Base-by-base conservation (phyloP, 2,329 filamentous ascomycete species). In the Cryphonectria naterciae region DNA sequence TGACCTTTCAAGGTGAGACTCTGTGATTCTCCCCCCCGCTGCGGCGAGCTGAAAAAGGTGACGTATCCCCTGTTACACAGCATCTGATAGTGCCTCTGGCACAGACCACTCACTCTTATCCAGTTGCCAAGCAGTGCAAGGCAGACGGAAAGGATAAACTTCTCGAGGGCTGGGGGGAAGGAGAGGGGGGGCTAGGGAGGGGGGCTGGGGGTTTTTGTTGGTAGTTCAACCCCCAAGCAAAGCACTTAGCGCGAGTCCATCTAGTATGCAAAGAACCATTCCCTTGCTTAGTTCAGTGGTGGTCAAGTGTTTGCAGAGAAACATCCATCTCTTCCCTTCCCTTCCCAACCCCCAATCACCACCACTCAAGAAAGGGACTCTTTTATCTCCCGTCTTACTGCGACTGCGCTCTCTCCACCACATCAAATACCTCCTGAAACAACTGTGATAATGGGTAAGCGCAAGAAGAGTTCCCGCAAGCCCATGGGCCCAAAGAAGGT, bases 391-490 rank as follows among this genome's bases (percentile, higher is more conserved):
- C 25, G 19, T 22, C 19, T 5, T 22, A 62, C 35, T 41, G 60
- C 35, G 15, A 58, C 54, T 19, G 25, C 28, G 10, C 28, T 8
- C 25, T 52, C 25, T 52, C 49, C 1, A 7, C 37, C 2, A 54
- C 37, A 52, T 39, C 58, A 61, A 15, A 28, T 46, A 66, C 37
- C 56, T 56, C 25, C 25, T 39, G 58, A 10, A 66, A 13, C 37
- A 46, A 28, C 10, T 39, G 58, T 68, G 75, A 79, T 65, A 63
- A 86, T 94, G 95, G 95, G 95, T 74, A 98, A 98, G 87, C 93
- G 95, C 81, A 98, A 97, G 88, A 97, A 96, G 87, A 92, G 92
- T 37, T 92, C 94, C 68, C 88, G 90, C 78, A 94, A 94, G 85
- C 93, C 93, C 22, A 87, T 90, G 80, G 93, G 91, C 74, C 91